These are phyloP conservation scores for Arctostaphylos glauca DNA, from an alignment of 148 eudicot genomes.

Conservation along the genomic window DNA sequence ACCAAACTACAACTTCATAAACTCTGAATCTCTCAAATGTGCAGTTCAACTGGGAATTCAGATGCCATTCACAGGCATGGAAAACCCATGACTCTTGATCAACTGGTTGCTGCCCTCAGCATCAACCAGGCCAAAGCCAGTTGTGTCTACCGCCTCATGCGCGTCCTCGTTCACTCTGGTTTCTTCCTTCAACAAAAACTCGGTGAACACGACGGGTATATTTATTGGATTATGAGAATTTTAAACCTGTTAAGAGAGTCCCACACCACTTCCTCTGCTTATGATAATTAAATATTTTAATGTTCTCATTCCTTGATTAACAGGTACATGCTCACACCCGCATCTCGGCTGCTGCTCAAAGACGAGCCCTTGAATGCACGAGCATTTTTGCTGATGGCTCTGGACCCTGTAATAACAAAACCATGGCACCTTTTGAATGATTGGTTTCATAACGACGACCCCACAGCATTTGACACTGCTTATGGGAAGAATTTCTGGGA, in stretches of 20 bases:
- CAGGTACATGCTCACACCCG: neutral
- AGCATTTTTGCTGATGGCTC: neutral
- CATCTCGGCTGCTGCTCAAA: neutral
- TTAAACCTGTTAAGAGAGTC: neutral
- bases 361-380: neutral
- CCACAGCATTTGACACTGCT: neutral
- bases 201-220: neutral
- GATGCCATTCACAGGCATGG: constrained; percentile 8
- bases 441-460: neutral
- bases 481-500: neutral
- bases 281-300: too few species aligned
- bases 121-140: neutral
- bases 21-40: neutral
- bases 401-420: neutral
- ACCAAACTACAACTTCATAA: neutral
- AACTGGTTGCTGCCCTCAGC: neutral
- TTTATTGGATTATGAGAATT: too few species aligned
- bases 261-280: too few species aligned
- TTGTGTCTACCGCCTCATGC: constrained; percentile 12
- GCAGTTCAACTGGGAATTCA: constrained; percentile 10
- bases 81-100: neutral
- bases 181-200: neutral
- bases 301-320: too few species aligned
- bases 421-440: neutral
- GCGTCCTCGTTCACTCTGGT: constrained; percentile 3